Conservation (phyloP, 768 basidiomycete genomes). For the Strobilomyces dryophilus region DNA sequence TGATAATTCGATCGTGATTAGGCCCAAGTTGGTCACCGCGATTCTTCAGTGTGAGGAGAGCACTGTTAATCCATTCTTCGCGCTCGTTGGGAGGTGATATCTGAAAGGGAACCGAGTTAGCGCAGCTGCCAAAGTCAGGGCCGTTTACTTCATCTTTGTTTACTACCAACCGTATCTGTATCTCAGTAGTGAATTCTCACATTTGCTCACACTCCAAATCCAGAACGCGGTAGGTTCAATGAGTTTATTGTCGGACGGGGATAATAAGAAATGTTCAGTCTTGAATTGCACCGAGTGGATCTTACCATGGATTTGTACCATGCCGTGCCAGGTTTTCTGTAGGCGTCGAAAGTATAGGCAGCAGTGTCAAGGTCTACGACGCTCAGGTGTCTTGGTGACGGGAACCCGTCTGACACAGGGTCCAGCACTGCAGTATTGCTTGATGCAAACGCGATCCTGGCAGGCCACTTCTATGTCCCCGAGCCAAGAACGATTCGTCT, state of each 20-base stretch:
- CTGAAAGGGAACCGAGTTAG: constrained; percentile 42
- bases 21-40: no score
- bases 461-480: constrained; percentile 58
- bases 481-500: constrained; percentile 69
- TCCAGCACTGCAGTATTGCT: constrained; percentile 76
- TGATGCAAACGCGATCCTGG: constrained; percentile 81
- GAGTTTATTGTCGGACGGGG: constrained; percentile 64
- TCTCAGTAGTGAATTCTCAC: constrained; percentile 80
- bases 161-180: constrained; percentile 60
- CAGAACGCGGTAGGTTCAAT: constrained; percentile 45
- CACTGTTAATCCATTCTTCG: no score
- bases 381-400: constrained; percentile 37
- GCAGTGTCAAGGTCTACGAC: constrained; percentile 50
- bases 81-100: no score
- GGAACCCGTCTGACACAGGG: constrained; percentile 60
- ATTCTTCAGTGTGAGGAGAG: no score
- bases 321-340: background rate
- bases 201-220: constrained; percentile 56
- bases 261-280: constrained; percentile 66
- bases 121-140: constrained; percentile 55
- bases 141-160: constrained; percentile 67
- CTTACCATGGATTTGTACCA: background rate
- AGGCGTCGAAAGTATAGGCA: constrained; percentile 54
- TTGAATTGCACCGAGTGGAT: background rate
- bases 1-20: no score